Base-by-base conservation (phyloP, 1,139 yeast genomes). In the Taiozyma onychis region DNA sequence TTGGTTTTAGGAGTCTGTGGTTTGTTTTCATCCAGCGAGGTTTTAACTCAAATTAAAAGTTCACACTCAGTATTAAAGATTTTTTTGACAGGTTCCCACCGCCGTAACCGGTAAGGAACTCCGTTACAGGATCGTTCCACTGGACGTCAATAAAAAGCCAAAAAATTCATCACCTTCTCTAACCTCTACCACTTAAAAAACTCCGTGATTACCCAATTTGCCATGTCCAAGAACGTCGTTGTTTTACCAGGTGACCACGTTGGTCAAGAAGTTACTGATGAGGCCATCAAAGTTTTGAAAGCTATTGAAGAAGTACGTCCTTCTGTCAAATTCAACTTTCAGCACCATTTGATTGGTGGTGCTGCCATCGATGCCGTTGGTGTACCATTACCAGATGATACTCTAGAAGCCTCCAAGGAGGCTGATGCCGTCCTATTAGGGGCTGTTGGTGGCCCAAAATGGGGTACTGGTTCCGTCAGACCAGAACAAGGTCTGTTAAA, bases 361-460 rank as follows among this genome's bases (percentile, higher is more conserved):
- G 97, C 98, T 49, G 96, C 98, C 47, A 91, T 93, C 65, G 99
- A 93, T 67, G 97, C 97, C 52, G 85, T 96, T 44, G 99, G 99
- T 48, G 81, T 68, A 44, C 97, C 99, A 51, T 77, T 93, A 58
- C 89, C 97, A n/a, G 96, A 85, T 55, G 95, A 77, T 50, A 78
- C 97, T 3, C 77, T 93, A 48, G 87, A 75, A 47, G 89, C 96
- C n/a, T 81, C 98, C 46, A 90, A 88, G 70, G 72, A 72, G 44
- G 86, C 98, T 1, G 96, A 93, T 66, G 99, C 99, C 39, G 96
- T 93, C 21, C 74, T 93, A 56, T 77, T 93, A 52, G 99, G 99
- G 57, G 97, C 99, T 6, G 99, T 93, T 28, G 99, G 99, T 57
- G 99, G 99, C 30, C 99, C 99, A 54, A 93, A 93, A 72, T 93